Evolutionary conservation across 768 basidiomycete genomes (phyloP).

Genomic region (Chalciporus piperatus): DNA sequence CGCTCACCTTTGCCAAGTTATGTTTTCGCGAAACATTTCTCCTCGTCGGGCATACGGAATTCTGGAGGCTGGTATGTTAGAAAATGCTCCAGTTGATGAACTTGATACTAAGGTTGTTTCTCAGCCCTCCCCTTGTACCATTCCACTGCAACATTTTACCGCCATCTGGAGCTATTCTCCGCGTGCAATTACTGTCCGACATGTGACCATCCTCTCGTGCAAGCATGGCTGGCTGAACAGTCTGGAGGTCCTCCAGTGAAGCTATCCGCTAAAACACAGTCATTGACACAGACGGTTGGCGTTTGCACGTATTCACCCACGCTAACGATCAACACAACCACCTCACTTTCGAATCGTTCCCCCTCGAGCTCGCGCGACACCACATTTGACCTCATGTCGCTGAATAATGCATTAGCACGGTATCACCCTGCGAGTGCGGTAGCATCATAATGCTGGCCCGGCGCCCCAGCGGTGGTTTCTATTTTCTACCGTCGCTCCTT

Average conservation of each 20-base stretch:
- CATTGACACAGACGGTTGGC: constrained; percentile 4
- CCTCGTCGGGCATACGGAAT: constrained; percentile 38
- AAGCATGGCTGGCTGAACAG: constrained; percentile 36
- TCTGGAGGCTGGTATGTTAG: constrained; percentile 42
- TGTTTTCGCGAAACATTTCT: constrained; percentile 39
- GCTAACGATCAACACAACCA: constrained; percentile 10
- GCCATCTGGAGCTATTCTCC: constrained; percentile 46
- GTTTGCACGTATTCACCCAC: constrained; percentile 6
- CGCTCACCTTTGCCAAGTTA: constrained; percentile 37
- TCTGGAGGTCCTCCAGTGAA: constrained; percentile 17
- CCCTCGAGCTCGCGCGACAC: constrained; percentile 11
- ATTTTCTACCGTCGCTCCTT: not conserved
- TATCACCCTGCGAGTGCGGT: constrained; percentile 16
- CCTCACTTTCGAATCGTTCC: constrained; percentile 4
- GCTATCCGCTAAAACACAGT: constrained; percentile 11
- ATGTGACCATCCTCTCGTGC: constrained; percentile 37
- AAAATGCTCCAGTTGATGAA: not conserved
- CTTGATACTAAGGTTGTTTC: not conserved
- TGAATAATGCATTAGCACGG: constrained; percentile 27
- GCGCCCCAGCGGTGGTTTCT: constrained; percentile 2
- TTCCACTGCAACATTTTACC: constrained; percentile 44
- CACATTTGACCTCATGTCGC: constrained; percentile 20
- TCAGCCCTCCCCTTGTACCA: constrained; percentile 55
- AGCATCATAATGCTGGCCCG: constrained; percentile 8
- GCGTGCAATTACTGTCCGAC: constrained; percentile 42